These are phyloP conservation scores for Phaffia rhodozyma DNA, from an alignment of 1,284 basidiomycete genomes.

Conservation along the genomic window DNA sequence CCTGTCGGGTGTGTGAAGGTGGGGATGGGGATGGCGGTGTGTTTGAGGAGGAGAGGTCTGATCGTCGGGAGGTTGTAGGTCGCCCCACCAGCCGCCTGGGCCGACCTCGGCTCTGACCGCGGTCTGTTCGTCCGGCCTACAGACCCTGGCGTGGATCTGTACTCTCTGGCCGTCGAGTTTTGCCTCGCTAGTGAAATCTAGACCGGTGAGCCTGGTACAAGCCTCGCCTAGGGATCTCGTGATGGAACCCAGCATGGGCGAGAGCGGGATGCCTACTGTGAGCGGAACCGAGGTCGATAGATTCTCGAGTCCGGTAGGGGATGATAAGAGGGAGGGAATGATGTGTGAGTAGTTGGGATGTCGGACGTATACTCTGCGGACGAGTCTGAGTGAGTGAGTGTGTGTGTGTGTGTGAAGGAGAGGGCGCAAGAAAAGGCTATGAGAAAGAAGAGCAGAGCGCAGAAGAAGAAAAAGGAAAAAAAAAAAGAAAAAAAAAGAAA, in stretches of 20 bases:
- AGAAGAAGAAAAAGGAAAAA: no score
- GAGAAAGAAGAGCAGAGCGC: no score
- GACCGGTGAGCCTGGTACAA: slow-evolving; percentile 52
- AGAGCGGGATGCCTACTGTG: slow-evolving; percentile 46
- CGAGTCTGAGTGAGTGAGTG: slow-evolving; percentile 28
- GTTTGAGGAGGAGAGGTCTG: no score
- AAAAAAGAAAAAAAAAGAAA: no score
- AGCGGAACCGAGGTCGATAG: slow-evolving; percentile 57
- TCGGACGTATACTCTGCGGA: slow-evolving; percentile 67
- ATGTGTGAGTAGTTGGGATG: slow-evolving; percentile 83
- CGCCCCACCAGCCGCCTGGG: slow-evolving; percentile 32
- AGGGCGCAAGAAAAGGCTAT: no score
- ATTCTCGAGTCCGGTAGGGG: slow-evolving; percentile 44
- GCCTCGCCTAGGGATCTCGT: slow-evolving; percentile 73
- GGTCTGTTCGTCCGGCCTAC: slow-evolving; percentile 31
- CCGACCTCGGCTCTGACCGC: slow-evolving; percentile 22
- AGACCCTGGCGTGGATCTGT: slow-evolving; percentile 57
- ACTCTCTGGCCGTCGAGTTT: slow-evolving; percentile 82
- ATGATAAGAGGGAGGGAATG: slow-evolving; percentile 49
- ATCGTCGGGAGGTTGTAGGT: slow-evolving; percentile 22
- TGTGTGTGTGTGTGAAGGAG: not conserved
- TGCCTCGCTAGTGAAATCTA: slow-evolving; percentile 60
- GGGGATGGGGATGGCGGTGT: slow-evolving; percentile 26
- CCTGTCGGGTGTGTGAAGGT: slow-evolving; percentile 22
- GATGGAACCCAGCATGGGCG: slow-evolving; percentile 41